A percentile compares a stretch with the other conserved stretches of the same genome.
Evolutionary conservation across 257 asterid species (phyloP).

Genomic region (Cynanchum wilfordii): DNA sequence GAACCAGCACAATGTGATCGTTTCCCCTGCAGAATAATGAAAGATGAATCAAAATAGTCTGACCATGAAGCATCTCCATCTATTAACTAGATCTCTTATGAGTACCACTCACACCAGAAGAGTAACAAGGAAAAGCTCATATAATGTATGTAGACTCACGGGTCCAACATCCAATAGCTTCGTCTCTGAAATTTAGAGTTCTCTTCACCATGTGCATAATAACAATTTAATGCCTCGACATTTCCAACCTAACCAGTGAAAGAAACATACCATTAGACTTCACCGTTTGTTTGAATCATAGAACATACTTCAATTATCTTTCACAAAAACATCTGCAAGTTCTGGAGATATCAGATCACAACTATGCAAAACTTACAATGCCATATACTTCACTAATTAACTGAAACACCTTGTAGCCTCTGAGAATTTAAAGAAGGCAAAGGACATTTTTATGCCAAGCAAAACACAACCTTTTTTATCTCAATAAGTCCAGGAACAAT

Average conservation of each 20-base stretch:
- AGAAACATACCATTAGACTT: conserved; percentile 25
- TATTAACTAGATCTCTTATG: not conserved
- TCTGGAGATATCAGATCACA: not conserved
- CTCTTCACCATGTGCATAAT: conserved; percentile 89
- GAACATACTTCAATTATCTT: conserved; percentile 9
- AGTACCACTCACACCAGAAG: conserved; percentile 9
- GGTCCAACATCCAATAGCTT: conserved; percentile 92
- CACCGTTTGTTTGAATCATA: conserved; percentile 14
- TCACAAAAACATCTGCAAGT: not conserved
- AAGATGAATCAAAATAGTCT: conserved; percentile 3
- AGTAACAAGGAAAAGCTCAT: not conserved
- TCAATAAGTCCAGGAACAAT: not conserved
- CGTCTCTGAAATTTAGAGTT: conserved; percentile 86
- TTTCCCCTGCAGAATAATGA: conserved; percentile 51
- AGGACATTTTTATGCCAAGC: not conserved
- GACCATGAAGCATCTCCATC: not conserved
- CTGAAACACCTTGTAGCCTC: not conserved
- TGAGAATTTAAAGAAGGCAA: not conserved
- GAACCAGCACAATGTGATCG: conserved; percentile 97
- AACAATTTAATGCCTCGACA: conserved; percentile 86
- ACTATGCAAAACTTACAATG: not conserved
- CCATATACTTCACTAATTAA: not conserved
- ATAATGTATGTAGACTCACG: conserved; percentile 45
- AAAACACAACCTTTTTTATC: not conserved
- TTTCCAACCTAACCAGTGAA: conserved; percentile 68